Evolutionary conservation across 2,329 filamentous ascomycete species (phyloP), one percentile per base, ranked within the genome.

Genomic region (Fusarium sp.): DNA sequence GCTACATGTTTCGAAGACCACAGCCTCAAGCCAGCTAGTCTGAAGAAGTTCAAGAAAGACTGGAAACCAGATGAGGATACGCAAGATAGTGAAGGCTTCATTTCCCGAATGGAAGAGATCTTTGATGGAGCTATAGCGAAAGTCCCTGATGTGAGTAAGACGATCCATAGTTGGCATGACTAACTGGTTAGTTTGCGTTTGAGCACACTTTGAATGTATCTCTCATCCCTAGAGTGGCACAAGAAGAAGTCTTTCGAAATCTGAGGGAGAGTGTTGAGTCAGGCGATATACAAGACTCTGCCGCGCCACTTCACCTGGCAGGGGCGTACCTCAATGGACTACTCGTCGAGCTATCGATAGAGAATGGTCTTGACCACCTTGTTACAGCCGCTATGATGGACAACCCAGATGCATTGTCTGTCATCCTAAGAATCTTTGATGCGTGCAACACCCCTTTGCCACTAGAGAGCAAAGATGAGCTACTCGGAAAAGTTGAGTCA

Each of bases 401-500:
- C 3, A 38, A 44, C 28, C 6, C 48, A 11, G 59, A 62, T 11
- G 59, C 59, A 5, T 20, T 62, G 3, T 62, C 38, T 2, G 12
- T 55, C 6, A 55, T 55, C 0, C 26, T 62, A 0, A 55, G 24
- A 1, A 10, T 55, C 10, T 62, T 62, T 13, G 48, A 55, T 4
- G 39, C 59, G 0, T 62, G 48, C 18, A 11, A 62, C 0, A 15
- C 8, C 0, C 5, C 39, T 1, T 15, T 55, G 0, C 48, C 59
- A 12, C 11, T 18, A 17, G 20, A 30, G 2, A 20, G n/a, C 0
- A 3, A 12, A 24, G 11, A 13, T 4, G 13, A 55, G 1, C 5
- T 62, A 8, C 13, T 62, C 0, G 6, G 10, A 2, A 44, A n/a
- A 6, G 9, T 62, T 11, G 26, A 45, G 9, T 12, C 15, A 8